Percentiles rank a stretch among this genome's conserved stretches.
phyloP scores from a whole-genome alignment of 768 basidiomycete genomes.

The Tephrocybe sp. region DNA sequence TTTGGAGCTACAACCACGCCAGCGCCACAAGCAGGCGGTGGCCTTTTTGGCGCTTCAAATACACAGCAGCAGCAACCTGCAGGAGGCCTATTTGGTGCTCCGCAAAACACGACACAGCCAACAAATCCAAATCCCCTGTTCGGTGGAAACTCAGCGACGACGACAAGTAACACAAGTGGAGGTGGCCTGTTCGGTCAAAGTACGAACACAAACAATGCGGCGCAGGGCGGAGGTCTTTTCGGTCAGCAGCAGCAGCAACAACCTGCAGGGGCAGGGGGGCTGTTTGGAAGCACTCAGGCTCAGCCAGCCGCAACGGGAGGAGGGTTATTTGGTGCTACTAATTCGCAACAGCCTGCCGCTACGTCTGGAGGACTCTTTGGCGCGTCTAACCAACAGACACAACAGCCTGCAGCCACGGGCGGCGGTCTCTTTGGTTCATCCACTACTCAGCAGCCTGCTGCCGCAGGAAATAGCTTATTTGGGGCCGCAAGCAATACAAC shows the following conservation, averaged over 20 bases:
- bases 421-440: constrained; percentile 24
- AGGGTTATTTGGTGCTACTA: constrained; percentile 23
- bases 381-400: constrained; percentile 15
- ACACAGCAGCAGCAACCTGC: constrained; percentile 22
- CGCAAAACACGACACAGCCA: constrained; percentile 13
- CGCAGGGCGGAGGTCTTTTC: constrained; percentile 13
- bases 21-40: constrained; percentile 16
- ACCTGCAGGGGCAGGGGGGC: constrained; percentile 15
- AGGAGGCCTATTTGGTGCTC: constrained; percentile 28
- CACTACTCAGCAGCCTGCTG: constrained; percentile 19
- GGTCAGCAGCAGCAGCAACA: constrained; percentile 13
- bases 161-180: constrained; percentile 8
- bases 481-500: constrained; percentile 15
- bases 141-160: constrained; percentile 14
- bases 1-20: constrained; percentile 19
- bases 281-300: constrained; percentile 21
- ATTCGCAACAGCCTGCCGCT: constrained; percentile 10
- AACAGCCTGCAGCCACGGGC: constrained; percentile 20
- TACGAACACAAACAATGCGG: constrained; percentile 1
- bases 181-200: constrained; percentile 17
- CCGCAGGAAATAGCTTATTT: constrained; percentile 21
- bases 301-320: constrained; percentile 18
- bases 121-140: constrained; percentile 11
- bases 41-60: constrained; percentile 28
- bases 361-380: constrained; percentile 19